phyloP scores from a whole-genome alignment of 257 asterid species.

The Capsicum chinense region DNA sequence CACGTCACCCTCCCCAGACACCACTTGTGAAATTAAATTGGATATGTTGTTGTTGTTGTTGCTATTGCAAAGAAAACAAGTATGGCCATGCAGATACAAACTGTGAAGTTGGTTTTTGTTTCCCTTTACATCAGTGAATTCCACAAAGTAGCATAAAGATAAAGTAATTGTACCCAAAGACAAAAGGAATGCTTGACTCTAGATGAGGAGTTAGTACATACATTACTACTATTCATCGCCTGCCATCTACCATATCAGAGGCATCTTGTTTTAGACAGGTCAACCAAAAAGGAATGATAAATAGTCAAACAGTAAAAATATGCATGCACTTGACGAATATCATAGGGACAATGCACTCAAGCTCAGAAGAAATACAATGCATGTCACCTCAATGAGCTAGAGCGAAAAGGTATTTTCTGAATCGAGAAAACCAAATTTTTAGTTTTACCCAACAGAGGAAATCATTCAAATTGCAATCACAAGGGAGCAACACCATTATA shows the following conservation, averaged over 20 bases:
- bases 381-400: background rate
- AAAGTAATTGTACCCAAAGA: background rate
- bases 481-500: conserved; percentile 2
- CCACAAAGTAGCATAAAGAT: background rate
- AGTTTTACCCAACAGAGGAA: background rate
- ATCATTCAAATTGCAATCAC: background rate
- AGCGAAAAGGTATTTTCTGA: background rate
- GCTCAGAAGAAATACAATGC: conserved; percentile 13
- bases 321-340: background rate
- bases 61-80: background rate
- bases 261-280: background rate
- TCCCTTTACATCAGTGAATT: background rate
- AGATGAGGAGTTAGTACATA: background rate
- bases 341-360: background rate
- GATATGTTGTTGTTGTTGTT: background rate
- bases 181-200: background rate
- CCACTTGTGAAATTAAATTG: background rate
- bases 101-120: conserved; percentile 2
- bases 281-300: background rate
- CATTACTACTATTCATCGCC: conserved; percentile 1
- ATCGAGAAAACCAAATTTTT: background rate
- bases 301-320: background rate
- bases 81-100: background rate
- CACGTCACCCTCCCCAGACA: background rate
- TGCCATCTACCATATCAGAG: conserved; percentile 21